Evolutionary conservation across 2,329 filamentous ascomycete genomes (phyloP).

Genomic region (Alternaria ventricosa): DNA sequence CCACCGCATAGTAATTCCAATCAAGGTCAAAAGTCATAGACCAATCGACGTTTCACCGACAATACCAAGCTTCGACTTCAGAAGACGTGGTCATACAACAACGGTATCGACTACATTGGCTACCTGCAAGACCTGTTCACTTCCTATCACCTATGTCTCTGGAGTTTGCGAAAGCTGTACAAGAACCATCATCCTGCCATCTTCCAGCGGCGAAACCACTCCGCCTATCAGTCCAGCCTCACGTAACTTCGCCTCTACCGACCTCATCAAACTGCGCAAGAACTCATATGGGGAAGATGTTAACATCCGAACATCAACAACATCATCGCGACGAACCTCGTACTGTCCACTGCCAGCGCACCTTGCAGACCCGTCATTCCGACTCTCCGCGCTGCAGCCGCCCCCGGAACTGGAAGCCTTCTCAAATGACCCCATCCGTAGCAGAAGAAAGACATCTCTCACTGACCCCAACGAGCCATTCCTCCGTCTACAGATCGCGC

Average conservation of each 20-base stretch:
- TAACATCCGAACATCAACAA: slow-evolving; percentile 17
- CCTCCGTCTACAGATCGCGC: slow-evolving; percentile 35
- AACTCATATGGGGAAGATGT: slow-evolving; percentile 21
- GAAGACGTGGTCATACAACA: slow-evolving; percentile 11
- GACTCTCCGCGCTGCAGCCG: slow-evolving; percentile 39
- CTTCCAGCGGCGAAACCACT: slow-evolving; percentile 28
- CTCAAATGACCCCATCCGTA: slow-evolving; percentile 6
- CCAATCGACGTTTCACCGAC: slow-evolving; percentile 3
- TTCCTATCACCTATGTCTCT: slow-evolving; percentile 32
- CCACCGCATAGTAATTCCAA: slow-evolving; percentile 28
- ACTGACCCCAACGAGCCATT: slow-evolving; percentile 41
- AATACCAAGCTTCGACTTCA: slow-evolving; percentile 37
- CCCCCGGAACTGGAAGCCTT: slow-evolving; percentile 19
- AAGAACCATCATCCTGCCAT: slow-evolving; percentile 33
- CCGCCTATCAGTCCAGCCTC: slow-evolving; percentile 33
- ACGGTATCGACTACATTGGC: slow-evolving; percentile 30
- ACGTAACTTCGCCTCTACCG: slow-evolving; percentile 32
- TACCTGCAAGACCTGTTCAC: slow-evolving; percentile 41
- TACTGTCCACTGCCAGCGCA: slow-evolving; percentile 28
- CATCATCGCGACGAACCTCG: slow-evolving; percentile 26
- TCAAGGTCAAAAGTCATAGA: slow-evolving; percentile 20
- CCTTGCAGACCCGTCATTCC: slow-evolving; percentile 34
- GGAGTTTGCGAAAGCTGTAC: slow-evolving; percentile 42
- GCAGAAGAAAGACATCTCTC: slow-evolving; percentile 37
- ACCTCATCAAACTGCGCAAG: slow-evolving; percentile 28